Conservation (phyloP, 1,284 basidiomycete genomes). For the Microbotryum intermedium region DNA sequence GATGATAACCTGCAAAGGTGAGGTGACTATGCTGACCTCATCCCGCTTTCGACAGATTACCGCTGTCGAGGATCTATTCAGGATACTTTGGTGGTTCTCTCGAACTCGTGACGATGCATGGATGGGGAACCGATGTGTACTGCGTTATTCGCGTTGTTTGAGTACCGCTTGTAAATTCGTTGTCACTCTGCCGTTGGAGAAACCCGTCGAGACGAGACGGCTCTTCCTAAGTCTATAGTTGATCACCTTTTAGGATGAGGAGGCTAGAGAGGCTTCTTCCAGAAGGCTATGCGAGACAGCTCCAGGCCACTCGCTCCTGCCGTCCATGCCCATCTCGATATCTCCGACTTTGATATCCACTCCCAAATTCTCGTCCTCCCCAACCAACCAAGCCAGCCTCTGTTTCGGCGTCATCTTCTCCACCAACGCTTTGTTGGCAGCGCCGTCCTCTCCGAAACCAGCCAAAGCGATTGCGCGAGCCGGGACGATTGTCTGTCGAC, state of each 20-base stretch:
- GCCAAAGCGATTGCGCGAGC: conserved; percentile 17
- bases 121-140: conserved; percentile 74
- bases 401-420: conserved; percentile 8
- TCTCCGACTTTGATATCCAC: conserved; percentile 5
- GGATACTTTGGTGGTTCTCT: conserved; percentile 63
- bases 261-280: no score
- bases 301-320: conserved; percentile 13
- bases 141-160: conserved; percentile 36
- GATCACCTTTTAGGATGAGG: no score
- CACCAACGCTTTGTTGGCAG: conserved; percentile 13
- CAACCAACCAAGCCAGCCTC: conserved; percentile 14
- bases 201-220: no score
- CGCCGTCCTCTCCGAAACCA: conserved; percentile 14
- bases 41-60: conserved; percentile 1
- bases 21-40: background rate
- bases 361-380: conserved; percentile 5
- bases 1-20: conserved; percentile 52
- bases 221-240: no score
- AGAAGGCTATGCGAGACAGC: no score
- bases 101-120: conserved; percentile 64
- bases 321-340: conserved; percentile 16
- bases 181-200: no score
- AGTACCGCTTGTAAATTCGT: no score
- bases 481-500: conserved; percentile 18
- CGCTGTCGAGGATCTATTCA: conserved; percentile 13